Evolutionary conservation across 2,329 filamentous ascomycete species (phyloP).

Genomic region (Pyrenophora seminiperda): DNA sequence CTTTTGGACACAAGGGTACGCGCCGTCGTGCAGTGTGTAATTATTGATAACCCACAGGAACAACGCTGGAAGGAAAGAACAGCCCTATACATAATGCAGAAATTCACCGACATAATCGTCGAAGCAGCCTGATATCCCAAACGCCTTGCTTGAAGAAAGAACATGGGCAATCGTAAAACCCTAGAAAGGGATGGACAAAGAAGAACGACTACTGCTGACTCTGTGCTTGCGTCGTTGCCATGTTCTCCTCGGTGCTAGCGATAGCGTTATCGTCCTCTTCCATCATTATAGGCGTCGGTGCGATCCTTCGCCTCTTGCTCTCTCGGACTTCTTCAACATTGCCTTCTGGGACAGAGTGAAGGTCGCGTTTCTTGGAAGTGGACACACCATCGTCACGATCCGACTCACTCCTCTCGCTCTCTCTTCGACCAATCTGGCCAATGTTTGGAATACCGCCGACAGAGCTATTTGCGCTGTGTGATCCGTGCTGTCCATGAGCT

Average conservation of each 20-base stretch:
- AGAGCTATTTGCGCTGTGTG: slow-evolving; percentile 61
- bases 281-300: slow-evolving; percentile 51
- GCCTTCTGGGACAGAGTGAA: slow-evolving; percentile 44
- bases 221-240: slow-evolving; percentile 27
- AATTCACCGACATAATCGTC: slow-evolving; percentile 1
- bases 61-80: slow-evolving; percentile 3
- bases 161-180: slow-evolving; percentile 4
- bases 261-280: slow-evolving; percentile 33
- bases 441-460: slow-evolving; percentile 56
- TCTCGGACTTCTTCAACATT: slow-evolving; percentile 42
- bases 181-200: slow-evolving; percentile 5
- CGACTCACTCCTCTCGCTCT: slow-evolving; percentile 46
- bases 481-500: slow-evolving; percentile 49
- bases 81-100: slow-evolving; percentile 6
- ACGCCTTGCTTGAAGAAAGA: slow-evolving; percentile 26
- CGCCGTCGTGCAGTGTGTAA: slow-evolving; percentile 7
- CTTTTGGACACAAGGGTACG: slow-evolving; percentile 8
- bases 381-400: slow-evolving; percentile 40
- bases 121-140: slow-evolving; percentile 17
- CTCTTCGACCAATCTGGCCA: slow-evolving; percentile 26
- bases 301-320: slow-evolving; percentile 54
- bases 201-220: slow-evolving; percentile 17
- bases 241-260: slow-evolving; percentile 40
- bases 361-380: slow-evolving; percentile 44
- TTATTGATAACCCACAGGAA: not conserved